Base-by-base conservation (phyloP, 495 filamentous ascomycete species). In the Neurospora sp. region DNA sequence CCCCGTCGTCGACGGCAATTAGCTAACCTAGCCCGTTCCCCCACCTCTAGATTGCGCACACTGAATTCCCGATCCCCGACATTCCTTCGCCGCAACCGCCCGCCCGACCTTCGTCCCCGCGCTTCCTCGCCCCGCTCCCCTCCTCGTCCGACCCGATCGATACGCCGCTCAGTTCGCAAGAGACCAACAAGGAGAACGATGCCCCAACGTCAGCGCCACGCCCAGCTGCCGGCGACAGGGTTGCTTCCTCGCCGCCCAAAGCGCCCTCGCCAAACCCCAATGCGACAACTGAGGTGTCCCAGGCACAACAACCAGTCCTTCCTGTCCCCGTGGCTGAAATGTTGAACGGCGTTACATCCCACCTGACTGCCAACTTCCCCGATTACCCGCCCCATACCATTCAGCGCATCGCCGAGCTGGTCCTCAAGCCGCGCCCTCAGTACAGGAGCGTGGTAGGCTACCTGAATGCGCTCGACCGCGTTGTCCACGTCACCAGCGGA, bases 371-470 rank as follows among this genome's bases (percentile, higher is more conserved):
- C 4, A 87, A 88, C 74, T 99, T 99, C 82, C 43, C 86, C 37
- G 82, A 84, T 1, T 88, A 92, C 73, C 96, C 96, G 1, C 96
- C 96, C 0, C 94, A 98, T 79, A 98, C 96, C 0, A 86, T 97
- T 70, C 96, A 99, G 82, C 92, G 96, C 59, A 87, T 99, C 39
- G 89, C 96, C 24, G 96, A 99, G 85, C 92, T 99, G n/a, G 85
- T 98, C 45, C 86, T 96, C 15, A 80, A 81, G 21, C 96, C 96
- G 8, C 91, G 83, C 45, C 84, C 86, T 54, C 93, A 97, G 81
- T 98, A 99, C 82, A 86, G 86, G 39, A 91, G 89, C 39, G 86
- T 98, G 5, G 88, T 92, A 6, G 88, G 93, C 31, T 99, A 94
- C 79, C 90, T 99, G 72, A 91, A 93, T 73, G 96, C 96, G 8